A percentile compares a stretch with the other conserved stretches of the same genome.
Evolutionary conservation across 345 rosid species (phyloP).

Genomic region (Salix udensis): DNA sequence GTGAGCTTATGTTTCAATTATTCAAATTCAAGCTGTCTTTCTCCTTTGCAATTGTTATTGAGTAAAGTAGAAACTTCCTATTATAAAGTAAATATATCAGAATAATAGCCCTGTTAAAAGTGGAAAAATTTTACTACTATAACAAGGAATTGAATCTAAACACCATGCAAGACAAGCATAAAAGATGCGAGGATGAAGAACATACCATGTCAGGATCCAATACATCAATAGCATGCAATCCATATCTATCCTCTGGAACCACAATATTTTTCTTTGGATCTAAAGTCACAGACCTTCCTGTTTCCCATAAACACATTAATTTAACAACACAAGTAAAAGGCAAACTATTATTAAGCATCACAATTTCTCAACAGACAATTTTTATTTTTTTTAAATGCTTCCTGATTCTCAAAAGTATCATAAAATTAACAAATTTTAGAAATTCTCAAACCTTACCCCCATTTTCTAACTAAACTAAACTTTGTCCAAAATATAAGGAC

Average conservation of each 20-base stretch:
- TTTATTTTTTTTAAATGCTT: no score
- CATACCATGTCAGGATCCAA: constrained; percentile 96
- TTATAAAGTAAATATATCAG: not conserved
- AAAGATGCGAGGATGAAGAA: not conserved
- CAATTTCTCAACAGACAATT: not conserved
- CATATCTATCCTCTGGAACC: constrained; percentile 91
- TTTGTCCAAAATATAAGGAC: not conserved
- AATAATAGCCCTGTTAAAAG: not conserved
- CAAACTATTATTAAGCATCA: not conserved
- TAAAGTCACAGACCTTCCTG: constrained; percentile 72
- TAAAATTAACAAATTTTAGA: no score
- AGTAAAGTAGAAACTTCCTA: not conserved
- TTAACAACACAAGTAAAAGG: not conserved
- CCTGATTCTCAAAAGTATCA: not conserved
- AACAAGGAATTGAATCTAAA: not conserved
- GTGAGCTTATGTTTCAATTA: not conserved
- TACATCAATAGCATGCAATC: constrained; percentile 75
- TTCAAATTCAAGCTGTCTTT: not conserved
- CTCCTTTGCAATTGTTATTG: not conserved
- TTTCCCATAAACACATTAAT: constrained; percentile 13
- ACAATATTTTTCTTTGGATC: constrained; percentile 57
- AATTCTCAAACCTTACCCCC: not conserved
- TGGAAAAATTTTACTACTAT: not conserved
- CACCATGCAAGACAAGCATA: not conserved
- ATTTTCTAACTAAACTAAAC: not conserved